phyloP scores from a whole-genome alignment of 2,329 filamentous ascomycete species.

The Fusarium lyarnte region DNA sequence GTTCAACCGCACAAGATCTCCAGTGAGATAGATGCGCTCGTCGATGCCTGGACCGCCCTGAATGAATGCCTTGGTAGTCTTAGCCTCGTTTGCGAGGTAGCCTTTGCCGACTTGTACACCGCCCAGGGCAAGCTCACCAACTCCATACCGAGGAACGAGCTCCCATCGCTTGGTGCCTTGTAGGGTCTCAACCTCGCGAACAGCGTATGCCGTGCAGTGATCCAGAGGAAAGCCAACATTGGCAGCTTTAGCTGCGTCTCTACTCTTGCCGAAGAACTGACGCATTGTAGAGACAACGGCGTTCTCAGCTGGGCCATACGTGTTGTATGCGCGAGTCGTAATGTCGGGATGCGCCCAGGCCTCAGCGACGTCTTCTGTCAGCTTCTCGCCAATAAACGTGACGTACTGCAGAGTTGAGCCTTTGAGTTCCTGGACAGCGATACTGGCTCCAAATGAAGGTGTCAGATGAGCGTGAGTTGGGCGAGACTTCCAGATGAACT shows the following conservation, averaged over 20 bases:
- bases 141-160: slow-evolving; percentile 22
- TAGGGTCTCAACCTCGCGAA: slow-evolving; percentile 3
- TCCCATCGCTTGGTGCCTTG: slow-evolving; percentile 7
- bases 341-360: slow-evolving; percentile 17
- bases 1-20: slow-evolving; percentile 22
- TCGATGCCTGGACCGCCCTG: slow-evolving; percentile 13
- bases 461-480: slow-evolving; percentile 23
- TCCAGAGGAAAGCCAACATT: slow-evolving; percentile 18
- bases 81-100: slow-evolving; percentile 16
- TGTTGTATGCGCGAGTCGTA: slow-evolving; percentile 21
- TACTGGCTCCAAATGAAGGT: slow-evolving; percentile 22
- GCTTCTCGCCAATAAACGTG: slow-evolving; percentile 19
- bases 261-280: slow-evolving; percentile 10
- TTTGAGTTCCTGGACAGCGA: slow-evolving; percentile 11
- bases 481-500: slow-evolving; percentile 23
- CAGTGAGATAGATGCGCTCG: slow-evolving; percentile 21
- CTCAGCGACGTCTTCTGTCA: slow-evolving; percentile 21
- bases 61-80: slow-evolving; percentile 20
- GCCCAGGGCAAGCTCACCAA: slow-evolving; percentile 13
- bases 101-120: slow-evolving; percentile 25
- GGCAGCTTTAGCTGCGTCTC: slow-evolving; percentile 18
- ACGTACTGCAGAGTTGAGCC: slow-evolving; percentile 20
- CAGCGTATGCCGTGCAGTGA: slow-evolving; percentile 17
- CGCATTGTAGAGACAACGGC: slow-evolving; percentile 24
- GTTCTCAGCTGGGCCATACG: slow-evolving; percentile 15